Evolutionary conservation across 176 grass and related monocot genomes (phyloP).

Genomic region (Canna indica): DNA sequence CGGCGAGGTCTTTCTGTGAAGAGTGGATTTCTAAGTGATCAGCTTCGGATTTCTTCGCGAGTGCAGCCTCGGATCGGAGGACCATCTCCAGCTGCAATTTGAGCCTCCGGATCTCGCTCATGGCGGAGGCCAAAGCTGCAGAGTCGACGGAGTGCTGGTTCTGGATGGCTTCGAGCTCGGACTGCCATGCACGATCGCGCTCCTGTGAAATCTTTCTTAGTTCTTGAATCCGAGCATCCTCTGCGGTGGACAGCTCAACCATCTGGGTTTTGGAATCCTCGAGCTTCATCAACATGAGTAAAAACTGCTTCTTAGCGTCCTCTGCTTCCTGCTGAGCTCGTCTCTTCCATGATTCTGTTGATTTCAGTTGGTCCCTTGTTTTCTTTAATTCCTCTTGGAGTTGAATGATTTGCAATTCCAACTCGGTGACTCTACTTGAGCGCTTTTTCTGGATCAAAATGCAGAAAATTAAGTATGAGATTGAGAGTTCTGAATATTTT

Average conservation of each 20-base stretch:
- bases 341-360: constrained; percentile 49
- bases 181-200: constrained; percentile 91
- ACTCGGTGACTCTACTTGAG: constrained; percentile 40
- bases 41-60: constrained; percentile 2
- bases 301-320: constrained; percentile 40
- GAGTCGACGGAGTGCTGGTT: constrained; percentile 80
- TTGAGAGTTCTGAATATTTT: too few species aligned
- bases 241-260: constrained; percentile 42
- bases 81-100: constrained; percentile 49
- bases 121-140: constrained; percentile 50
- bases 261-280: constrained; percentile 42
- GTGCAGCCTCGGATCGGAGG: constrained; percentile 12
- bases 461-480: background rate
- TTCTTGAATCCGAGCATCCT: constrained; percentile 61
- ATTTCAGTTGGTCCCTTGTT: constrained; percentile 62
- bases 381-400: constrained; percentile 75
- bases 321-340: constrained; percentile 63
- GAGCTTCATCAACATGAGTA: constrained; percentile 29
- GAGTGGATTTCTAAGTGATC: constrained; percentile 19
- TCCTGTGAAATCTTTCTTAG: constrained; percentile 80
- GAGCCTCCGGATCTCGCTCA: constrained; percentile 65
- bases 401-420: constrained; percentile 57
- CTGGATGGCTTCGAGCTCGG: constrained; percentile 87
- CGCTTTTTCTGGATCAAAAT: constrained; percentile 51
- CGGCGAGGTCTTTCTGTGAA: constrained; percentile 37